Base-by-base conservation (phyloP, 768 basidiomycete species). In the Pholiota conissans region DNA sequence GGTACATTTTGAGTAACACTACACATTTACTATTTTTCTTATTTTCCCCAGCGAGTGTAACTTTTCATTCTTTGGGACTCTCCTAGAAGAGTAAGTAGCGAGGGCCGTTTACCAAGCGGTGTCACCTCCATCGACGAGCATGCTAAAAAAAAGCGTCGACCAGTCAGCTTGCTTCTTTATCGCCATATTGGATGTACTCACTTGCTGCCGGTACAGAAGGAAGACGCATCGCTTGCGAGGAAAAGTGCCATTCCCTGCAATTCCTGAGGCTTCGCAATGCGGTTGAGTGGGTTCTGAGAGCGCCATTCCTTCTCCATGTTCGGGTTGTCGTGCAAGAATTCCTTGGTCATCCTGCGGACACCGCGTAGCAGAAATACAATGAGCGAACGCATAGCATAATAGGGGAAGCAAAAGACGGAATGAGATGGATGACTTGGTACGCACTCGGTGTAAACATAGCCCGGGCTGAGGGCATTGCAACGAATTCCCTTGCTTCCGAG, bases 171-270 rank as follows among this genome's bases (percentile, higher is more conserved):
- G n/a, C n/a, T n/a, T n/a, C n/a, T n/a, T n/a, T n/a, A n/a, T n/a
- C n/a, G n/a, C n/a, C n/a, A n/a, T n/a, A n/a, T n/a, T n/a, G n/a
- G n/a, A n/a, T n/a, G n/a, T n/a, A n/a, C n/a, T n/a, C n/a, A n/a
- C 76, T 89, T 84, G 84, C 87, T 87, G 0, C 88, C 89, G 0
- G 87, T 90, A 64, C 84, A 87, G 67, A 84, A 91, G 9, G 81
- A 85, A 3, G 84, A 85, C 18, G 84, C 87, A 57, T 88, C 85
- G 39, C 81, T 81, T 11, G 86, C 84, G 0, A 90, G 75, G 84
- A 87, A 91, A 0, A 83, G 68, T 16, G 81, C 79, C 0, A 84
- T 85, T 0, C 89, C 88, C 0, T 88, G 76, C 63, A 91, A 65
- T 69, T 91, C 90, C 62, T 89, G 85, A 0, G 86, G 81, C 3